Evolutionary conservation across 306 rosid genomes (phyloP).

Genomic region (Myrica gale): DNA sequence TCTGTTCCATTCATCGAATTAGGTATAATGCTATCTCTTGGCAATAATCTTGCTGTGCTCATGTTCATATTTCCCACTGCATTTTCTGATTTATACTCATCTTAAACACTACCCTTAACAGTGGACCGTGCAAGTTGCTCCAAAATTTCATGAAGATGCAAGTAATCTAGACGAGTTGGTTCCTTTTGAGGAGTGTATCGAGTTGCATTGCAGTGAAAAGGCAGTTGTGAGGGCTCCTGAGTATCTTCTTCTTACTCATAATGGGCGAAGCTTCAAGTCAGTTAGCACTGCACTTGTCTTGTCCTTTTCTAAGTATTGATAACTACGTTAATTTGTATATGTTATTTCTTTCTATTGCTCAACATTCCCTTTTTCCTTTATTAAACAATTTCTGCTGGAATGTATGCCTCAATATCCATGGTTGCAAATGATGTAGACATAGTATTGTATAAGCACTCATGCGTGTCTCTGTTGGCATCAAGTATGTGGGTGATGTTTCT

Average conservation of each 20-base stretch:
- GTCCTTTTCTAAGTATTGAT: constrained; percentile 15
- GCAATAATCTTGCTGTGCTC: not conserved
- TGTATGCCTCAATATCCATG: constrained; percentile 1
- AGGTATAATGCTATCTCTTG: not conserved
- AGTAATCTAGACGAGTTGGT: constrained; percentile 77
- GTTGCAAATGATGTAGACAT: not conserved
- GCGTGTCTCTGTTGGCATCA: not conserved
- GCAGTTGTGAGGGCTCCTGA: constrained; percentile 76
- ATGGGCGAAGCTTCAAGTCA: constrained; percentile 93
- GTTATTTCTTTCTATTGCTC: not conserved
- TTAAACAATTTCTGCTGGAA: not conserved
- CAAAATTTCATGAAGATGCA: constrained; percentile 92
- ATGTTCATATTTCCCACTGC: constrained; percentile 1
- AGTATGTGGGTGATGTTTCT: constrained; percentile 2
- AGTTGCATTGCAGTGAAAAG: constrained; percentile 62
- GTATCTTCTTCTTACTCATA: constrained; percentile 81
- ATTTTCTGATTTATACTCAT: not conserved
- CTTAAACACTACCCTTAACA: constrained; percentile 38
- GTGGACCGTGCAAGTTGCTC: constrained; percentile 86
- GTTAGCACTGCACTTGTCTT: constrained; percentile 34
- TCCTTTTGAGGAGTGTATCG: constrained; percentile 95
- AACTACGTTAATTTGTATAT: constrained; percentile 6
- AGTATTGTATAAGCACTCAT: not conserved
- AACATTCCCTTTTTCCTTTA: constrained; percentile 1
- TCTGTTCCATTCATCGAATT: not conserved